These are phyloP conservation scores for Wickerhamomyces alni DNA, from an alignment of 805 yeast species.

Conservation along the genomic window DNA sequence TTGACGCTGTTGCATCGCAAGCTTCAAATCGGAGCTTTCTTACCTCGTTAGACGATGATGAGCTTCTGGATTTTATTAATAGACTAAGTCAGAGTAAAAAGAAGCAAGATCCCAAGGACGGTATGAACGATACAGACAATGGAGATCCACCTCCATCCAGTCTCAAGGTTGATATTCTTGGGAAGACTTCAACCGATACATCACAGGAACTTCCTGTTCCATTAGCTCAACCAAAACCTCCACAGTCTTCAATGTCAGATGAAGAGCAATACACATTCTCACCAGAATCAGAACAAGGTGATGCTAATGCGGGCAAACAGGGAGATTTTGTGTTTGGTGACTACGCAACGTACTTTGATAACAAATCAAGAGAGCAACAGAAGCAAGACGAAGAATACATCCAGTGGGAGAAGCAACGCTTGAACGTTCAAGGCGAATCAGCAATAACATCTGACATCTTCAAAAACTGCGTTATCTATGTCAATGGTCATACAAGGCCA, in stretches of 20 bases:
- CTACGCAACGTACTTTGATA: constrained; percentile 55
- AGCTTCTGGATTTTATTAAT: constrained; percentile 31
- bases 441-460: constrained; percentile 36
- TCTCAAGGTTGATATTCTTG: no score
- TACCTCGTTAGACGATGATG: constrained; percentile 32
- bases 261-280: no score
- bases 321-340: constrained; percentile 50
- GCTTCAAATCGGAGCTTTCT: constrained; percentile 13
- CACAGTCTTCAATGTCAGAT: neutral
- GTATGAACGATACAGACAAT: neutral
- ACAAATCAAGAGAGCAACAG: constrained; percentile 60
- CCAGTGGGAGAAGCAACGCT: constrained; percentile 41
- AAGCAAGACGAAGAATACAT: constrained; percentile 43
- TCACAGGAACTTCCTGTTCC: neutral
- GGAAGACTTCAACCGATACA: neutral
- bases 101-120: neutral
- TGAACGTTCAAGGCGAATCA: constrained; percentile 11
- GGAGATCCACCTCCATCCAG: no score
- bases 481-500: constrained; percentile 88
- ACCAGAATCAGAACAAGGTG: neutral
- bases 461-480: constrained; percentile 57
- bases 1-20: constrained; percentile 2
- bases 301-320: neutral
- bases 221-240: neutral
- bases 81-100: constrained; percentile 24